phyloP scores from a whole-genome alignment of 2,329 filamentous ascomycete species.

The Gnomoniopsis sp. region DNA sequence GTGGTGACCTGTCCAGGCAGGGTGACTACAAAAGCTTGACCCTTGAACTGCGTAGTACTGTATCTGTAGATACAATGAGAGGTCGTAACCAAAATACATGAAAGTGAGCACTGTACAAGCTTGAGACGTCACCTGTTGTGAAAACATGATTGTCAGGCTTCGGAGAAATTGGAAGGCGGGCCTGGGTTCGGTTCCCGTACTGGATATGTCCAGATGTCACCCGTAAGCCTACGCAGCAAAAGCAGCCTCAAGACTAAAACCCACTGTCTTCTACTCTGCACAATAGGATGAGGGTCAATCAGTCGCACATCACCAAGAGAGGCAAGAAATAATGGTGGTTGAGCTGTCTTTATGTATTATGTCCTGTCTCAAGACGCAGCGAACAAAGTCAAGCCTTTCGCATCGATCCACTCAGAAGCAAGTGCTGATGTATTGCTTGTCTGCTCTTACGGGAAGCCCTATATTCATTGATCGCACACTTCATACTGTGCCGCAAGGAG shows the following conservation, averaged over 20 bases:
- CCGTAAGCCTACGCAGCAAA: too few species aligned
- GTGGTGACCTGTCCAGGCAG: not conserved
- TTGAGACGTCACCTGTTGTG: not conserved
- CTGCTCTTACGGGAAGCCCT: too few species aligned
- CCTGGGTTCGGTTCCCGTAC: too few species aligned
- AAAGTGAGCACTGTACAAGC: not conserved
- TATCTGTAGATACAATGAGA: not conserved
- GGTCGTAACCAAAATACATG: too few species aligned
- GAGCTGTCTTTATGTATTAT: not conserved
- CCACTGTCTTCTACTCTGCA: too few species aligned
- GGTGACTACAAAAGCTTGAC: not conserved
- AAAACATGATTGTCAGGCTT: not conserved
- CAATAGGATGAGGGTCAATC: too few species aligned
- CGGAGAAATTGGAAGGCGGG: too few species aligned
- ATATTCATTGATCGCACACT: too few species aligned
- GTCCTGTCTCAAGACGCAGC: not conserved
- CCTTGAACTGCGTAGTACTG: not conserved
- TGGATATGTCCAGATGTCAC: too few species aligned
- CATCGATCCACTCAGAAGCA: not conserved
- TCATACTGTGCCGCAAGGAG: not conserved
- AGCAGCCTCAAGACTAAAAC: too few species aligned
- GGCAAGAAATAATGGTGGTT: too few species aligned
- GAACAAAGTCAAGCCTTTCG: not conserved
- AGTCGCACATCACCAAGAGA: too few species aligned
- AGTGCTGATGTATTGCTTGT: not conserved